Evolutionary conservation across 495 filamentous ascomycete genomes (phyloP).

Genomic region (Alectoria sarmentosa): DNA sequence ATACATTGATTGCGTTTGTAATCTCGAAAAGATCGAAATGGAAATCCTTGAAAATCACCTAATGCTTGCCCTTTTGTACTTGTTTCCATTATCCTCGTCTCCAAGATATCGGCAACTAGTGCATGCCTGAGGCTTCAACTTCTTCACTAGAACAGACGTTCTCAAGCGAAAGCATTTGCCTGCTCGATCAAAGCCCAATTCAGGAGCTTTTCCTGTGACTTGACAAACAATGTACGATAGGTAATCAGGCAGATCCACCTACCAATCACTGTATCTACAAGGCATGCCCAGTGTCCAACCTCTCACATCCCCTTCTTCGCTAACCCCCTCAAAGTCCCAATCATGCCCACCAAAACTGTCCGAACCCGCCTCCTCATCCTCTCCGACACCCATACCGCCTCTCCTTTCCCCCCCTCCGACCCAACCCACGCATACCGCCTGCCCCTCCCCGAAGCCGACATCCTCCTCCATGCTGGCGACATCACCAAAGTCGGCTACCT

Average conservation of each 20-base stretch:
- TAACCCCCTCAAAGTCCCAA: neutral
- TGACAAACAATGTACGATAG: no score
- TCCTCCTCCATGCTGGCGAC: conserved; percentile 71
- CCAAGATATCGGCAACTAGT: neutral
- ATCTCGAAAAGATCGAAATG: conserved; percentile 1
- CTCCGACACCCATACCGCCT: conserved; percentile 53
- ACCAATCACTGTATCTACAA: neutral
- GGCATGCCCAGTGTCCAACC: neutral
- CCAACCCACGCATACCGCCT: conserved; percentile 36
- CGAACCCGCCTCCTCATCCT: conserved; percentile 51
- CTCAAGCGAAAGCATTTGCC: neutral
- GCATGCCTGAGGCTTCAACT: neutral
- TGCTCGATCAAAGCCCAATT: no score
- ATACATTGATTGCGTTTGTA: conserved; percentile 1
- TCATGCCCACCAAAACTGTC: conserved; percentile 10
- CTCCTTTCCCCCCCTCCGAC: conserved; percentile 29
- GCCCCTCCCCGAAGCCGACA: conserved; percentile 50
- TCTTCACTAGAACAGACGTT: neutral
- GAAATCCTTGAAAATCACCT: neutral
- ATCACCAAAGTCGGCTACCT: conserved; percentile 55
- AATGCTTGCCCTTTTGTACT: neutral
- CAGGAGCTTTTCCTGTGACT: no score
- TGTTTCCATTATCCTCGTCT: neutral
- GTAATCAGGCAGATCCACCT: neutral
- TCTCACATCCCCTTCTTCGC: neutral